A percentile compares a stretch with the other conserved stretches of the same genome.
Evolutionary conservation across 345 rosid species (phyloP).

Genomic region (Triadica sebifera): DNA sequence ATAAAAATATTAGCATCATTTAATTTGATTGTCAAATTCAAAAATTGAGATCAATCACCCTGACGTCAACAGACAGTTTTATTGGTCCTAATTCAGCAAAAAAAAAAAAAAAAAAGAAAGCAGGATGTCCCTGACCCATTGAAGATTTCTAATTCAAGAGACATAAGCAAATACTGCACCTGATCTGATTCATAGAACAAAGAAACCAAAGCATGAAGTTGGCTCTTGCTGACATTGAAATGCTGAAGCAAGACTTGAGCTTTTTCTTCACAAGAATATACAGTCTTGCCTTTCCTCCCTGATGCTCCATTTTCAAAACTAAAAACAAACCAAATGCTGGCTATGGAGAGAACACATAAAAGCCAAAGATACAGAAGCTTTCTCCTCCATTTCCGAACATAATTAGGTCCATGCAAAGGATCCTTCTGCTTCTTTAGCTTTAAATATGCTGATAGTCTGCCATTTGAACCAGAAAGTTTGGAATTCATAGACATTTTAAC

Average conservation of each 20-base stretch:
- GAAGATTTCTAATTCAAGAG: slow-evolving; percentile 17
- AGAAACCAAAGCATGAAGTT: slow-evolving; percentile 56
- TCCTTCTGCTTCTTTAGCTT: slow-evolving; percentile 48
- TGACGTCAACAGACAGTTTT: no score
- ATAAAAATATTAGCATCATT: no score
- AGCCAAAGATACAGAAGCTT: slow-evolving; percentile 38
- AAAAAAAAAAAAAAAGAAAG: background rate
- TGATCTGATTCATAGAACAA: slow-evolving; percentile 60
- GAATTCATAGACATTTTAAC: slow-evolving; percentile 52
- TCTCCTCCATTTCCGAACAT: slow-evolving; percentile 41
- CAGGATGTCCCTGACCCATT: slow-evolving; percentile 1
- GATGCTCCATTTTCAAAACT: slow-evolving; percentile 24
- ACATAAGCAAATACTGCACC: slow-evolving; percentile 34
- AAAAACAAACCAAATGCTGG: slow-evolving; percentile 38
- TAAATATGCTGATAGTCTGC: slow-evolving; percentile 32
- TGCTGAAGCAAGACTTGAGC: slow-evolving; percentile 44
- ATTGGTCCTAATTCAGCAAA: slow-evolving; percentile 12
- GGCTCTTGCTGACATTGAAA: slow-evolving; percentile 61
- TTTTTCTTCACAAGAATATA: slow-evolving; percentile 40
- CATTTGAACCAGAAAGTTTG: slow-evolving; percentile 42
- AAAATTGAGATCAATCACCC: no score
- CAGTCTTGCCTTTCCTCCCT: slow-evolving; percentile 13
- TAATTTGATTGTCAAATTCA: no score
- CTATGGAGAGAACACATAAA: slow-evolving; percentile 32
- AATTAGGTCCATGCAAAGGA: slow-evolving; percentile 27